These are phyloP conservation scores for Globisporangium echinulatum DNA, from an alignment of 352 stramenopile species.

Conservation along the genomic window DNA sequence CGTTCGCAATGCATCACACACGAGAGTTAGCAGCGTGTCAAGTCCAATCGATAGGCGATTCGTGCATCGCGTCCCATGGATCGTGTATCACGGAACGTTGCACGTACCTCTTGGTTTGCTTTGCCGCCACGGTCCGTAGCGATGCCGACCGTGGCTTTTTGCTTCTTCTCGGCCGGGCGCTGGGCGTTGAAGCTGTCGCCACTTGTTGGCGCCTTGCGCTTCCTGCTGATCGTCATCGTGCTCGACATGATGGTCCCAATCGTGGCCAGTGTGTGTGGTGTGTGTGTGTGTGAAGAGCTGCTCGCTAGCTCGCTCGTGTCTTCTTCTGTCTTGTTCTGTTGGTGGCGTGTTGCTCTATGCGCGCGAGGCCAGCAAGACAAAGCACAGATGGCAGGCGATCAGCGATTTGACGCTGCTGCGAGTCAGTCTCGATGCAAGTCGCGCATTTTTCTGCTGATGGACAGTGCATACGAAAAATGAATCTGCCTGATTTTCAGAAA, in stretches of 20 bases:
- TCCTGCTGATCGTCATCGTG: slow-evolving; percentile 15
- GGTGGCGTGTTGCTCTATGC: background rate
- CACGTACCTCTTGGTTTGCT: slow-evolving; percentile 61
- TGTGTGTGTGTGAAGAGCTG: slow-evolving; percentile 2
- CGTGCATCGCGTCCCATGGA: background rate
- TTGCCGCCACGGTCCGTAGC: slow-evolving; percentile 68
- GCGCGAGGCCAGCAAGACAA: too few species aligned
- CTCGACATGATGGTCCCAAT: background rate
- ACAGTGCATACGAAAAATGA: too few species aligned
- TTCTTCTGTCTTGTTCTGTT: background rate
- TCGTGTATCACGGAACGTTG: background rate
- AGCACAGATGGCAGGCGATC: too few species aligned
- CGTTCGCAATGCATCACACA: background rate
- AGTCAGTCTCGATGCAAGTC: too few species aligned
- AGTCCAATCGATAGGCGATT: background rate
- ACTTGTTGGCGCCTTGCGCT: slow-evolving; percentile 27
- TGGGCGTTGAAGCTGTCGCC: slow-evolving; percentile 11
- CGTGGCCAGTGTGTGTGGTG: background rate
- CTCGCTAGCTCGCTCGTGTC: background rate
- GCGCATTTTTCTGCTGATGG: too few species aligned
- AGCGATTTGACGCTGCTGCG: too few species aligned
- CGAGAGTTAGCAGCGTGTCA: background rate
- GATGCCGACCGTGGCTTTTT: slow-evolving; percentile 49
- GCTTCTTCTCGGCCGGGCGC: slow-evolving; percentile 25
- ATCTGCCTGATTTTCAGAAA: too few species aligned